Conservation (phyloP, 352 stramenopile genomes). For the Phytopythium helicoides region DNA sequence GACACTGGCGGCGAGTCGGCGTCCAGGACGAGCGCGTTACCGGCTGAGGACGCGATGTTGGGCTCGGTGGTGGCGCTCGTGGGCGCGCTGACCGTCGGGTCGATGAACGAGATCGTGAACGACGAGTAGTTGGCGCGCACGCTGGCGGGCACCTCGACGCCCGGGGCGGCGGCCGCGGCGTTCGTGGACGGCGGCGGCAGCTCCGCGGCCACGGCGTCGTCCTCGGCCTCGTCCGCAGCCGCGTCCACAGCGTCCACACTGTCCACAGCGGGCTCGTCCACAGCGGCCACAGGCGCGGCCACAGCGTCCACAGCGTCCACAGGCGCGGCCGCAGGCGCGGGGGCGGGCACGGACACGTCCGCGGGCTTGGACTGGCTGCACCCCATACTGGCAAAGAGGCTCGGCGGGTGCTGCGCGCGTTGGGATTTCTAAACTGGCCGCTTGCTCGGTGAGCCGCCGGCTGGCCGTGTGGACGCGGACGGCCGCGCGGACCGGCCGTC, state of each 20-base stretch:
- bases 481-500: too few relatives aligned
- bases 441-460: too few relatives aligned
- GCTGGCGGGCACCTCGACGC: conserved; percentile 37
- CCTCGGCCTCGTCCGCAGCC: conserved; percentile 2
- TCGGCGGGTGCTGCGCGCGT: too few relatives aligned
- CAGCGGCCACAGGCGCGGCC: conserved; percentile 1
- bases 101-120: conserved; percentile 57
- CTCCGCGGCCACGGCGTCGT: conserved; percentile 22
- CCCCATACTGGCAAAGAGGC: too few relatives aligned
- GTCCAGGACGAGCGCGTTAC: neutral
- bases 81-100: conserved; percentile 34
- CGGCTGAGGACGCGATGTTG: conserved; percentile 19
- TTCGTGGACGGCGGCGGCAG: conserved; percentile 14
- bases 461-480: too few relatives aligned
- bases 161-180: conserved; percentile 8
- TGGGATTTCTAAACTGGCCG: too few relatives aligned
- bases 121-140: conserved; percentile 51
- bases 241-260: conserved; percentile 4
- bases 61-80: conserved; percentile 23
- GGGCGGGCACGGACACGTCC: conserved; percentile 14
- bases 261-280: conserved; percentile 12
- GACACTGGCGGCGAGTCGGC: neutral
- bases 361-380: conserved; percentile 37
- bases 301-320: conserved; percentile 2
- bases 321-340: conserved; percentile 1